Percentiles rank a stretch among this genome's conserved stretches.
These are phyloP conservation scores for Eimeria tenella DNA, from an alignment of 169 alveolate genomes.

Conservation along the genomic window DNA sequence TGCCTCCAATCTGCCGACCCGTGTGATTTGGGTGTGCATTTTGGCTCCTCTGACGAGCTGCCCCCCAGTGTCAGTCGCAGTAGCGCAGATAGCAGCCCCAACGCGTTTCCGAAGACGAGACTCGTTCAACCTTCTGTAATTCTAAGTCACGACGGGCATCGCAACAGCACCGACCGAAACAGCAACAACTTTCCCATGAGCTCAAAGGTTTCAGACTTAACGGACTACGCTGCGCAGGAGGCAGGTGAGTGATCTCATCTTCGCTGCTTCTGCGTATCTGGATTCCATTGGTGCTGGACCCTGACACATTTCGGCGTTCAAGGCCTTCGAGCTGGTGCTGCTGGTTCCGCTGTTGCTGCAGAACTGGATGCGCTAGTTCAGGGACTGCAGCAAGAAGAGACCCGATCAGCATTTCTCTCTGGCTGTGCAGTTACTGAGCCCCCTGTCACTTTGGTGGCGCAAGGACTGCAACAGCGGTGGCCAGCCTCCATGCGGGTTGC, in stretches of 20 bases:
- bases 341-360: slow-evolving; percentile 35
- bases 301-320: too few species aligned
- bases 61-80: neutral
- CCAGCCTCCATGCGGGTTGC: neutral
- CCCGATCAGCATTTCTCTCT: neutral
- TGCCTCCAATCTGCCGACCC: too few species aligned
- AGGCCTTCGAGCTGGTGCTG: neutral
- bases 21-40: neutral
- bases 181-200: neutral
- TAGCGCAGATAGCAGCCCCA: neutral
- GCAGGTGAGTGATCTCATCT: slow-evolving; percentile 4
- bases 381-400: neutral
- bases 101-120: neutral
- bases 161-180: neutral
- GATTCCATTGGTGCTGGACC: neutral
- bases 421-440: neutral
- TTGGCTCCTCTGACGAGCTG: neutral
- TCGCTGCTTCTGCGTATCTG: neutral
- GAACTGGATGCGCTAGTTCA: slow-evolving; percentile 26
- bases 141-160: neutral
- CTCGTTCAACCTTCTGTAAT: neutral
- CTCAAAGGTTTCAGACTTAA: slow-evolving; percentile 18
- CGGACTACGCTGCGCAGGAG: slow-evolving; percentile 45
- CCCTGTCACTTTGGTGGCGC: neutral
- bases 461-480: neutral